Conservation (phyloP, 2,329 filamentous ascomycete genomes). For the Rugonectria rugulosa region DNA sequence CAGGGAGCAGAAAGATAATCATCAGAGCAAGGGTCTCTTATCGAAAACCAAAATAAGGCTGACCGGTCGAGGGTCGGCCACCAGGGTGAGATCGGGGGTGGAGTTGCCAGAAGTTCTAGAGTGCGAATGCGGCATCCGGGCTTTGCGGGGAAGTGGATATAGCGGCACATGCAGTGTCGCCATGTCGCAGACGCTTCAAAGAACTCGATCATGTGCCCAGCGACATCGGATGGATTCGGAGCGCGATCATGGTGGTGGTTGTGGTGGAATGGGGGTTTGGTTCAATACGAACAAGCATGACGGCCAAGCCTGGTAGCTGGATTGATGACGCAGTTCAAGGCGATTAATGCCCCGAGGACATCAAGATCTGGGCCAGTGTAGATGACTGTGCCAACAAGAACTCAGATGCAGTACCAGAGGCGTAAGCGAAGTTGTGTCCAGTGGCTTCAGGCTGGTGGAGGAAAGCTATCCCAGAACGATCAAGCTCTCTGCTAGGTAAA, state of each 20-base stretch:
- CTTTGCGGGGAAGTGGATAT: slow-evolving; percentile 20
- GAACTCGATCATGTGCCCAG: slow-evolving; percentile 16
- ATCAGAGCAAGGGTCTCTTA: too few relatives aligned
- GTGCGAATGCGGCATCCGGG: neutral
- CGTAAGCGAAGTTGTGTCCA: too few relatives aligned
- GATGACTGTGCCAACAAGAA: slow-evolving; percentile 1
- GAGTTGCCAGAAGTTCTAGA: neutral
- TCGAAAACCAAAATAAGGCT: neutral
- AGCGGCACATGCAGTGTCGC: neutral
- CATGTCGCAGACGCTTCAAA: slow-evolving; percentile 8
- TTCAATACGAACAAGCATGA: neutral
- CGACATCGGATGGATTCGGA: slow-evolving; percentile 22
- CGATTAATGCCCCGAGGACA: neutral
- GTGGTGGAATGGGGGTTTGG: neutral
- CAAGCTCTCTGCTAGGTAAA: too few relatives aligned
- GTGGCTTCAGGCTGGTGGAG: too few relatives aligned
- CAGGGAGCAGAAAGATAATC: too few relatives aligned
- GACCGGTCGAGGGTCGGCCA: neutral
- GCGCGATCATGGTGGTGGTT: neutral
- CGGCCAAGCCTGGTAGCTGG: neutral
- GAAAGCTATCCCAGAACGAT: too few relatives aligned
- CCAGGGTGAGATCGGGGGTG: slow-evolving; percentile 1
- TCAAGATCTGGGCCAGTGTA: neutral
- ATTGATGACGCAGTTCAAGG: slow-evolving; percentile 10
- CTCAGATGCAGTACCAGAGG: neutral